Evolutionary conservation across 192 early-diverging fungal species (phyloP).

Genomic region (Powellomyces hirtus): DNA sequence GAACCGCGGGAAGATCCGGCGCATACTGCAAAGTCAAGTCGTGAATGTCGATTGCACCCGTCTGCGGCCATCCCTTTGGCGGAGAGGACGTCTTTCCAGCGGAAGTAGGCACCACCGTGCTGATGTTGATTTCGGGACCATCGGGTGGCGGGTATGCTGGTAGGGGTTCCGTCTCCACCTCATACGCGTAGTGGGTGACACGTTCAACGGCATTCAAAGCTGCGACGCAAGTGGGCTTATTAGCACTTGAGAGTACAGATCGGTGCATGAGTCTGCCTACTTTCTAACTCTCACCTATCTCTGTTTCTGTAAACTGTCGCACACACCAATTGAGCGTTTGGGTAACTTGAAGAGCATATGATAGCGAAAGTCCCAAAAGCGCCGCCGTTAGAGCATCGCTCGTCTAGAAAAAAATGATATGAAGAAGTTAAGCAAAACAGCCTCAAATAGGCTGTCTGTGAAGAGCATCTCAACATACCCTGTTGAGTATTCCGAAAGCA

Average conservation of each 20-base stretch:
- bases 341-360: conserved; percentile 81
- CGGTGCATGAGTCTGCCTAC: not conserved
- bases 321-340: conserved; percentile 77
- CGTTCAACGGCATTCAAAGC: conserved; percentile 61
- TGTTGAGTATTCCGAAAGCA: conserved; percentile 64
- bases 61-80: conserved; percentile 42
- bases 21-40: conserved; percentile 47
- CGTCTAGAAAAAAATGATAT: too few relatives aligned
- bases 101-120: not conserved
- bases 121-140: not conserved
- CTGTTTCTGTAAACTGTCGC: conserved; percentile 68
- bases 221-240: too few relatives aligned
- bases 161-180: conserved; percentile 42
- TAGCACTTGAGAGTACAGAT: conserved; percentile 14
- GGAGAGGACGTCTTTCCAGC: conserved; percentile 8
- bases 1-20: conserved; percentile 45
- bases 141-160: conserved; percentile 5
- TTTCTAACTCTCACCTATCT: too few relatives aligned
- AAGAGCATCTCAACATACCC: too few relatives aligned
- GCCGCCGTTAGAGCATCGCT: conserved; percentile 53
- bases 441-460: too few relatives aligned
- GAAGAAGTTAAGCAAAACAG: not conserved
- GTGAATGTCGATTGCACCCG: conserved; percentile 45
- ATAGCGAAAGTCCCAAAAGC: conserved; percentile 72
- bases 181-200: conserved; percentile 43